Evolutionary conservation across 78 protist species (phyloP).

Genomic region (Polysphondylium violaceum): DNA sequence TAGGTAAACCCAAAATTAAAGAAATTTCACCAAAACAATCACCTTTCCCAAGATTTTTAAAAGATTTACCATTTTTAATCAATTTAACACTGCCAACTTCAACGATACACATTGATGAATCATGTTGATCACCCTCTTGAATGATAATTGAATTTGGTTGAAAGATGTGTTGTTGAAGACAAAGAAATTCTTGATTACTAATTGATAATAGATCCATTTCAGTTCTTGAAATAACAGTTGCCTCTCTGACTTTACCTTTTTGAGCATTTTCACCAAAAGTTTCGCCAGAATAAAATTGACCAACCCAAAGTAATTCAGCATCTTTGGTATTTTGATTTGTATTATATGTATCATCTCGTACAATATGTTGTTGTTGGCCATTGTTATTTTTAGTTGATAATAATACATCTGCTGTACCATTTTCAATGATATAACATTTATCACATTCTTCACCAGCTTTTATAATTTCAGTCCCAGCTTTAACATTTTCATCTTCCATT

Average conservation of each 20-base stretch:
- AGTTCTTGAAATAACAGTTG: constrained; percentile 65
- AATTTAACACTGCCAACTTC: constrained; percentile 52
- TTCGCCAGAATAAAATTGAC: constrained; percentile 56
- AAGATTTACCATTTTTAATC: constrained; percentile 3
- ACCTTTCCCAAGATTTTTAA: constrained; percentile 31
- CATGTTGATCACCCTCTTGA: constrained; percentile 41
- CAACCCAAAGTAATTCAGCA: background rate
- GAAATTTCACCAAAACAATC: constrained; percentile 80
- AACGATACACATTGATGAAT: constrained; percentile 46
- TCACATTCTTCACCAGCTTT: constrained; percentile 23
- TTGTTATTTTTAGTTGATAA: background rate
- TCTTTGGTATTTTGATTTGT: background rate
- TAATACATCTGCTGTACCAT: constrained; percentile 53
- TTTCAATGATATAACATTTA: constrained; percentile 27
- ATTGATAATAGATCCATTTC: constrained; percentile 34
- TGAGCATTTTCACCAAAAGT: constrained; percentile 83
- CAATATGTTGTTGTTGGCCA: background rate
- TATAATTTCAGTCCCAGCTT: constrained; percentile 17
- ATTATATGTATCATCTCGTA: background rate
- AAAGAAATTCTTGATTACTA: background rate
- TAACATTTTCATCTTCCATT: constrained; percentile 10
- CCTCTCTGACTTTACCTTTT: constrained; percentile 2
- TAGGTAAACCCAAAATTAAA: constrained; percentile 32
- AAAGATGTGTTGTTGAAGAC: constrained; percentile 1
- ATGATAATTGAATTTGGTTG: constrained; percentile 14